Percentiles rank a stretch among this genome's conserved stretches.
phyloP scores from a whole-genome alignment of 768 basidiomycete species.

The Naganishia onofrii region DNA sequence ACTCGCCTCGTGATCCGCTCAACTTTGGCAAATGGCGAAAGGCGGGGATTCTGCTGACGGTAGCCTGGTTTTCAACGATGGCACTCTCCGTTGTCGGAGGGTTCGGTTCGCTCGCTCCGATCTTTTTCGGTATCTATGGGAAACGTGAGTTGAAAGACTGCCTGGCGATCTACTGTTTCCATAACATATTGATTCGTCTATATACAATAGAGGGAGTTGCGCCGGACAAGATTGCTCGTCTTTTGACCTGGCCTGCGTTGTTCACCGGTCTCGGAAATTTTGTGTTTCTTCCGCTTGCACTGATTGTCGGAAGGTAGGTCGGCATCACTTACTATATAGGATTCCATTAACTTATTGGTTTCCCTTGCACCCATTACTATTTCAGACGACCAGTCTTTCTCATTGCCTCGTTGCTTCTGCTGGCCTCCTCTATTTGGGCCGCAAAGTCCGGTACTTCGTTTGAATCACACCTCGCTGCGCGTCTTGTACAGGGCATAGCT shows the following conservation, averaged over 20 bases:
- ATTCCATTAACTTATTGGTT: background rate
- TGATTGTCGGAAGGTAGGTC: slow-evolving; percentile 21
- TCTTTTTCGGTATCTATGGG: slow-evolving; percentile 23
- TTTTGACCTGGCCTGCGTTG: slow-evolving; percentile 23
- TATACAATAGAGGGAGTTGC: slow-evolving; percentile 18
- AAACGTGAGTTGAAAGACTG: background rate
- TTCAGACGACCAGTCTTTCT: slow-evolving; percentile 22
- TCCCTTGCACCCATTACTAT: background rate
- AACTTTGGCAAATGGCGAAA: slow-evolving; percentile 10
- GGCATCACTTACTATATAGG: background rate
- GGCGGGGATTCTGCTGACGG: slow-evolving; percentile 13
- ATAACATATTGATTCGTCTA: background rate
- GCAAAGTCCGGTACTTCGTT: slow-evolving; percentile 17
- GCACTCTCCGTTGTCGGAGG: slow-evolving; percentile 17
- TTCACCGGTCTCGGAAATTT: slow-evolving; percentile 28
- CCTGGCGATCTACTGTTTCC: background rate
- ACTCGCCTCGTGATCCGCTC: slow-evolving; percentile 10
- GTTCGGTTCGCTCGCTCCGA: slow-evolving; percentile 17
- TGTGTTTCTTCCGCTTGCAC: slow-evolving; percentile 15
- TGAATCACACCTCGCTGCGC: slow-evolving; percentile 5
- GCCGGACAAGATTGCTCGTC: slow-evolving; percentile 15
- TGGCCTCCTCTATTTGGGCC: slow-evolving; percentile 13
- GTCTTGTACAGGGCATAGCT: slow-evolving; percentile 11
- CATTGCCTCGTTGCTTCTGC: slow-evolving; percentile 6
- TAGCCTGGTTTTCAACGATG: slow-evolving; percentile 24